A percentile compares a stretch with the other conserved stretches of the same genome.
Evolutionary conservation across 345 rosid genomes (phyloP).

Genomic region (Ceriops tagal): DNA sequence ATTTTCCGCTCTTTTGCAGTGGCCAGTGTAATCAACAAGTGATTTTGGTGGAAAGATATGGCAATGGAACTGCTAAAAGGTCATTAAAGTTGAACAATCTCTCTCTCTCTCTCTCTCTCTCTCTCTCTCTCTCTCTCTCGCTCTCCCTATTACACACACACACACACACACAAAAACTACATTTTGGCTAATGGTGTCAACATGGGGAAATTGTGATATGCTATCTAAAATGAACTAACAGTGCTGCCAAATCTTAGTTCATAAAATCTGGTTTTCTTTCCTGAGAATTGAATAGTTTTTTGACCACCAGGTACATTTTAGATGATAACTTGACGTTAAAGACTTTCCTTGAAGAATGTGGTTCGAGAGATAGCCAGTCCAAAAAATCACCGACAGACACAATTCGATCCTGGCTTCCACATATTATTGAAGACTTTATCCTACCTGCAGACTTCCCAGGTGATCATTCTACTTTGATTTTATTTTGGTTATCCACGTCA

Average conservation of each 20-base stretch:
- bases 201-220: neutral
- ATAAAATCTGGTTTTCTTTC: constrained; percentile 16
- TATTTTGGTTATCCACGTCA: neutral
- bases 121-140: too few species aligned
- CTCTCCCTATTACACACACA: too few species aligned
- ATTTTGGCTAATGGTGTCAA: neutral
- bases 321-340: constrained; percentile 49
- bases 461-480: constrained; percentile 19
- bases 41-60: constrained; percentile 77
- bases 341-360: constrained; percentile 39
- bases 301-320: constrained; percentile 49
- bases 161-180: too few species aligned
- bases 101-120: too few species aligned
- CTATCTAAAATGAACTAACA: neutral
- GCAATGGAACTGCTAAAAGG: constrained; percentile 79
- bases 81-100: constrained; percentile 4
- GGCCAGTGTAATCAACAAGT: constrained; percentile 20
- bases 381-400: constrained; percentile 31
- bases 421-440: constrained; percentile 53
- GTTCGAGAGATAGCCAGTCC: constrained; percentile 16
- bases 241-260: neutral
- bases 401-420: constrained; percentile 58
- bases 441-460: constrained; percentile 92
- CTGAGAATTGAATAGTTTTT: constrained; percentile 1
- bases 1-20: constrained; percentile 19